Conservation (phyloP, 2,329 filamentous ascomycete species). For the Orbilia javanica region DNA sequence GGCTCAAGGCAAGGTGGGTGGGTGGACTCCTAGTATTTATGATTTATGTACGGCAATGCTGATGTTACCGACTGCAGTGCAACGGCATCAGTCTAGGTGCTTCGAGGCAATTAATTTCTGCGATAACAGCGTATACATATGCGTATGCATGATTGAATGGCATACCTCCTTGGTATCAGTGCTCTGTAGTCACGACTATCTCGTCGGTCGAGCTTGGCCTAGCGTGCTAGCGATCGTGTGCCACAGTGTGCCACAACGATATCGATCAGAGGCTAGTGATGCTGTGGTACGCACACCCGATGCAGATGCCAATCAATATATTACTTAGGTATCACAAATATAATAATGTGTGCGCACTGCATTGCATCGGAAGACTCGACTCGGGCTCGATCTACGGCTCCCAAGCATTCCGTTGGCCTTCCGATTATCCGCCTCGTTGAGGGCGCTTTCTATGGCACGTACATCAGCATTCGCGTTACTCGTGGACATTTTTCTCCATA, state of each 20-base stretch:
- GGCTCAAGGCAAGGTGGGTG: neutral
- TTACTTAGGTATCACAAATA: too few relatives aligned
- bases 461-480: neutral
- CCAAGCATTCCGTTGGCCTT: conserved; percentile 3
- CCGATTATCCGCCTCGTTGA: neutral
- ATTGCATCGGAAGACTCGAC: conserved; percentile 6
- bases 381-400: neutral
- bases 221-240: neutral
- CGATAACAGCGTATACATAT: conserved; percentile 29
- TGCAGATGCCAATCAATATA: too few relatives aligned
- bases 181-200: too few relatives aligned
- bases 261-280: conserved; percentile 5
- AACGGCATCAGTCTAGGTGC: conserved; percentile 1
- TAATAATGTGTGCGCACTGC: too few relatives aligned
- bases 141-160: conserved; percentile 27
- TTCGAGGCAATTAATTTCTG: conserved; percentile 26
- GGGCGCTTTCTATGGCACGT: neutral
- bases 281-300: neutral
- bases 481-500: neutral
- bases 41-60: conserved; percentile 10
- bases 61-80: conserved; percentile 17
- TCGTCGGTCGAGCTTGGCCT: neutral
- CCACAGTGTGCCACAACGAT: conserved; percentile 17
- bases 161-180: too few relatives aligned
- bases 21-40: too few relatives aligned